phyloP scores from a whole-genome alignment of 148 eudicot genomes.

The Rhododendron molle region DNA sequence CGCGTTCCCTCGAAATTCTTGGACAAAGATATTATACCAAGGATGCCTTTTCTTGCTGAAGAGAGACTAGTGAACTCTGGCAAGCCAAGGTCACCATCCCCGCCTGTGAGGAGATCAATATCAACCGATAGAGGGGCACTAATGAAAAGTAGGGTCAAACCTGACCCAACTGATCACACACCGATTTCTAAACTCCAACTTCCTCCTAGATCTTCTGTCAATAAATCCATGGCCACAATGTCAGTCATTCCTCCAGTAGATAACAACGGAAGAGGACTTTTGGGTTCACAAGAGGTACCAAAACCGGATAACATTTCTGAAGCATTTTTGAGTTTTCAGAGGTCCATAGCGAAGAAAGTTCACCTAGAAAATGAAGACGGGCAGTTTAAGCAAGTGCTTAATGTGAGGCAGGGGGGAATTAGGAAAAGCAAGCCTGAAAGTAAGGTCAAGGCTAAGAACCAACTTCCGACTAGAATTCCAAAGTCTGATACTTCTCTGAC shows the following conservation, averaged over 20 bases:
- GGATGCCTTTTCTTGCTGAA: conserved; percentile 54
- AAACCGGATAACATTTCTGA: conserved; percentile 32
- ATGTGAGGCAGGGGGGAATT: conserved; percentile 44
- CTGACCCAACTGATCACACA: conserved; percentile 48
- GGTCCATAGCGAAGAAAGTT: conserved; percentile 28
- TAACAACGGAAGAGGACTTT: conserved; percentile 14
- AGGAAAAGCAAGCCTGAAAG: conserved; percentile 58
- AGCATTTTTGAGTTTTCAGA: conserved; percentile 26
- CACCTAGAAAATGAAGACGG: conserved; percentile 51
- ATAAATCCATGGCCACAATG: conserved; percentile 36
- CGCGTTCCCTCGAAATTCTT: conserved; percentile 48
- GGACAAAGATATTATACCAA: conserved; percentile 55
- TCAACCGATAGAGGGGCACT: conserved; percentile 85
- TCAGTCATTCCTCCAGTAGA: conserved; percentile 26
- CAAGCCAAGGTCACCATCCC: conserved; percentile 68
- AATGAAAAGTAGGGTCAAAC: conserved; percentile 48
- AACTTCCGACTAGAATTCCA: conserved; percentile 32
- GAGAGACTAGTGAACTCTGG: conserved; percentile 39
- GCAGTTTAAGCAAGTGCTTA: conserved; percentile 50
- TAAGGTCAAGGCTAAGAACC: conserved; percentile 53
- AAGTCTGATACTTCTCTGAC: conserved; percentile 36
- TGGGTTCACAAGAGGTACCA: conserved; percentile 18
- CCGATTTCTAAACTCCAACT: conserved; percentile 45
- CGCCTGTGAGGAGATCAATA: conserved; percentile 71
- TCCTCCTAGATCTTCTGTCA: conserved; percentile 44